A percentile compares a stretch with the other conserved stretches of the same genome.
Conservation (phyloP, 148 eudicot species). For the Dianthus caryophyllus region DNA sequence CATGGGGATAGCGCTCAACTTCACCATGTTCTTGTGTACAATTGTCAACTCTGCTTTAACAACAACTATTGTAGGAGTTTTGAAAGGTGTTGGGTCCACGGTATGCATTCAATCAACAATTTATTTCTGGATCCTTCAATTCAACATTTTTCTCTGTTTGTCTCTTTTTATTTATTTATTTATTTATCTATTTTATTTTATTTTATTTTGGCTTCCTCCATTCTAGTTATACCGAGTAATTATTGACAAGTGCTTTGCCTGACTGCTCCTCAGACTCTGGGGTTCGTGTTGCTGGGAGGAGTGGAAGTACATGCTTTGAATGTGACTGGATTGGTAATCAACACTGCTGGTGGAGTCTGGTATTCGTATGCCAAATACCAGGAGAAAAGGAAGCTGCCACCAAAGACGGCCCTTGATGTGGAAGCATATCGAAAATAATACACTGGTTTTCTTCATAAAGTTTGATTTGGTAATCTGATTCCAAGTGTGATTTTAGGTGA, state of each 20-base stretch:
- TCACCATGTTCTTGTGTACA: slow-evolving; percentile 96
- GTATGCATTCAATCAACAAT: slow-evolving; percentile 35
- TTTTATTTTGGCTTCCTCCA: not conserved
- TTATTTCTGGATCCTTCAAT: not conserved
- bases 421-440: slow-evolving; percentile 49
- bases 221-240: not conserved
- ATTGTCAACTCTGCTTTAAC: slow-evolving; percentile 94
- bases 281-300: slow-evolving; percentile 84
- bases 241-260: too few species aligned
- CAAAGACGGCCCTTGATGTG: slow-evolving; percentile 44
- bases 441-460: not conserved
- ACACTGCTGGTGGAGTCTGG: slow-evolving; percentile 91
- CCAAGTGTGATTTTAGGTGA: not conserved
- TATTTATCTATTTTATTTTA: not conserved
- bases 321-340: slow-evolving; percentile 70
- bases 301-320: slow-evolving; percentile 85
- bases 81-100: slow-evolving; percentile 95
- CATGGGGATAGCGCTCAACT: slow-evolving; percentile 94
- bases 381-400: slow-evolving; percentile 56
- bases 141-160: not conserved
- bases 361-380: slow-evolving; percentile 81
- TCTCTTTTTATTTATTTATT: too few species aligned
- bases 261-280: slow-evolving; percentile 55
- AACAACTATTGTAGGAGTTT: slow-evolving; percentile 95
- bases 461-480: not conserved